Percentiles rank a stretch among this genome's conserved stretches.
Evolutionary conservation across 208 protist genomes (phyloP).

Genomic region (Acanthamoeba sp.): DNA sequence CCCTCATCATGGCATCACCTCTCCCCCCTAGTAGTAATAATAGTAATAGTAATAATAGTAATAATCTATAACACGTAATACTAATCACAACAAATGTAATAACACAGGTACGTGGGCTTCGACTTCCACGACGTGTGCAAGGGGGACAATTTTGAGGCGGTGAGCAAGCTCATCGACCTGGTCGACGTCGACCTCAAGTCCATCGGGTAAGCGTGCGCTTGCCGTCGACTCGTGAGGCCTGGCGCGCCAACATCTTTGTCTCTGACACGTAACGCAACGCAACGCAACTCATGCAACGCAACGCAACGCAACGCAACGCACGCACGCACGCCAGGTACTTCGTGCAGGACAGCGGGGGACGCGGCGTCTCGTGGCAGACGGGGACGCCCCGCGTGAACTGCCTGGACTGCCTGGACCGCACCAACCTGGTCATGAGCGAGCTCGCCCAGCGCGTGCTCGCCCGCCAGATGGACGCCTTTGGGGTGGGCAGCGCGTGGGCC

Average conservation of each 20-base stretch:
- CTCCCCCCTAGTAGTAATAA: no score
- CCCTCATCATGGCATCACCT: no score
- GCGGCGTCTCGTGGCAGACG: background rate
- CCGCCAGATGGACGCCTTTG: conserved; percentile 64
- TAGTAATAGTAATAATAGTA: no score
- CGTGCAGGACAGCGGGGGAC: background rate
- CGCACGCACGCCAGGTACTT: background rate
- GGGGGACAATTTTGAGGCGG: conserved; percentile 33
- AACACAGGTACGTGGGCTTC: conserved; percentile 37
- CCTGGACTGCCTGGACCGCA: conserved; percentile 61
- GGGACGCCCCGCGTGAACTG: conserved; percentile 12
- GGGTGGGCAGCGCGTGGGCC: background rate
- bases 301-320: background rate
- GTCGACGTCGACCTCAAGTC: background rate
- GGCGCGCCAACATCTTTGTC: no score
- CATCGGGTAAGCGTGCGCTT: conserved; percentile 19
- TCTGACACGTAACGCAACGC: background rate
- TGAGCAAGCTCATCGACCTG: conserved; percentile 45
- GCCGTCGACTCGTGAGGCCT: no score
- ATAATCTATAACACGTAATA: no score
- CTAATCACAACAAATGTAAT: no score
- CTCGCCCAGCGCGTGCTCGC: background rate
- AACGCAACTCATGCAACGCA: background rate
- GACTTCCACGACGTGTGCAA: conserved; percentile 71
- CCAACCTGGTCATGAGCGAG: conserved; percentile 48